Evolutionary conservation across 768 basidiomycete species (phyloP), one percentile per base, ranked within the genome.

Genomic region (Butyriboletus loyo): DNA sequence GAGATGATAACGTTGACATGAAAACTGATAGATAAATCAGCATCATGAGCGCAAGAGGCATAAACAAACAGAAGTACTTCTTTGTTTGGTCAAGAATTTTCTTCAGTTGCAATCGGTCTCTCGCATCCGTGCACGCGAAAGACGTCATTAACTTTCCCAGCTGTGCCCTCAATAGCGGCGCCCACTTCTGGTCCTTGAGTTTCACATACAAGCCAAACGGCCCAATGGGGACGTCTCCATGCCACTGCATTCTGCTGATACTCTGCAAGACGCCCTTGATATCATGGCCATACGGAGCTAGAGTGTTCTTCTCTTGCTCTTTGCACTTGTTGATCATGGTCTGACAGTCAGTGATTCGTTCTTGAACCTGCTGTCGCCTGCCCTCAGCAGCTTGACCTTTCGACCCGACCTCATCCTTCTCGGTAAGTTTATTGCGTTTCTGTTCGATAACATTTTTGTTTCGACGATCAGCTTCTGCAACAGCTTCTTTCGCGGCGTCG

Each of bases 151-250:
- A 63, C 4, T 43, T 28, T 5, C 79, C 81, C 5, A 99, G 72
- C 58, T 86, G 80, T 46, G 69, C 68, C 55, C 86, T 73, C 58
- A 98, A 68, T n/a, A 91, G 58, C 1, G 72, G 72, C 0, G 82
- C 84, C 82, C 89, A 98, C 30, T 62, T 71, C 54, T 73, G 61
- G 44, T 95, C 88, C 59, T 76, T 81, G 34, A 92, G 80, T 60
- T 84, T 87, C 61, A 98, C 86, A 64, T 82, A 78, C 44, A 79
- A 55, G 0, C 96, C 96, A 24, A 98, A 73, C 0, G 96, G 96
- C 0, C 91, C 91, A 31, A 90, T 67, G 0, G 89, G 89, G 19
- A 62, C 63, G 41, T 83, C 77, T 4, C 90, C 90, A 25, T 72
- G 55, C 92, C 91, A 92, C 6, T 50, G 71, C 65, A 70, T 72